Conservation (phyloP, 2,329 filamentous ascomycete species). For the Claviceps monticola region DNA sequence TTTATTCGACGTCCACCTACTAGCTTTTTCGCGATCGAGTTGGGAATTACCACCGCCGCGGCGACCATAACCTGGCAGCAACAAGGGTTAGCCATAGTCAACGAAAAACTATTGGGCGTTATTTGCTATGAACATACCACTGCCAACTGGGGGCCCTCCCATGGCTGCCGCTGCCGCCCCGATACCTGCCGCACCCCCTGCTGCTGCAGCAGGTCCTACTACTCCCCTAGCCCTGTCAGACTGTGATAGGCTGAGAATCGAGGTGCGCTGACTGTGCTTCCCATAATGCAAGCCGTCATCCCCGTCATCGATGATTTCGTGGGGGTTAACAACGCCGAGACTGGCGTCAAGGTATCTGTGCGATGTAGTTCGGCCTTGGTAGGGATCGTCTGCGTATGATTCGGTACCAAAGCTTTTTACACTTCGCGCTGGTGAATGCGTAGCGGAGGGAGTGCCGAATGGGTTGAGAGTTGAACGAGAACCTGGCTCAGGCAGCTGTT, state of each 20-base stretch:
- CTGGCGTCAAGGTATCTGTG: slow-evolving; percentile 29
- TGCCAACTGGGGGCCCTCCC: slow-evolving; percentile 14
- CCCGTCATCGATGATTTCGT: slow-evolving; percentile 72
- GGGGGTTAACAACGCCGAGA: slow-evolving; percentile 55
- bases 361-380: slow-evolving; percentile 30
- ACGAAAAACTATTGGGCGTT: background rate
- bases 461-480: slow-evolving; percentile 30
- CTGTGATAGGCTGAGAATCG: slow-evolving; percentile 44
- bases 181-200: slow-evolving; percentile 29
- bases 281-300: slow-evolving; percentile 63
- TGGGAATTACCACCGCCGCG: slow-evolving; percentile 2
- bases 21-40: slow-evolving; percentile 8
- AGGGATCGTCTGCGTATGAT: slow-evolving; percentile 50
- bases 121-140: slow-evolving; percentile 9
- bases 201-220: slow-evolving; percentile 27
- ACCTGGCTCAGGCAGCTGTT: slow-evolving; percentile 20
- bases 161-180: slow-evolving; percentile 18
- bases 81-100: background rate
- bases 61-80: background rate
- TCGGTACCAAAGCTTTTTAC: slow-evolving; percentile 29
- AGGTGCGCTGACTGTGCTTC: slow-evolving; percentile 31
- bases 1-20: slow-evolving; percentile 19
- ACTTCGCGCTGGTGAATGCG: slow-evolving; percentile 35
- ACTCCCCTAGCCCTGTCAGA: slow-evolving; percentile 19
- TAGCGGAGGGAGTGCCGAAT: slow-evolving; percentile 19